A percentile compares a stretch with the other conserved stretches of the same genome.
These are phyloP conservation scores for Pouteria glomerata DNA, from an alignment of 148 eudicot species.

Conservation along the genomic window DNA sequence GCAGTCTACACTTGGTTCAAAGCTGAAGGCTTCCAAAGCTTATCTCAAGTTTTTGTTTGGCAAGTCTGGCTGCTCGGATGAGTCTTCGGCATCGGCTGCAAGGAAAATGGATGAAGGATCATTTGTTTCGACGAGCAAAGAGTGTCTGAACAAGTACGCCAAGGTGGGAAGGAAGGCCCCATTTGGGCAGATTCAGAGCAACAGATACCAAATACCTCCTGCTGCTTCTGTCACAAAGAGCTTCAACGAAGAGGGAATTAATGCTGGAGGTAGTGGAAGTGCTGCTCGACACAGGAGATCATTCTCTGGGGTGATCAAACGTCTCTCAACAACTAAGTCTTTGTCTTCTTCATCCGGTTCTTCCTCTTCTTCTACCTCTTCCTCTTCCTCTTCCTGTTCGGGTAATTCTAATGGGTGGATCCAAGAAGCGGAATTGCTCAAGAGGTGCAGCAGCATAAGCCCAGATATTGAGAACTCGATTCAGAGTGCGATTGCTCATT, in stretches of 20 bases:
- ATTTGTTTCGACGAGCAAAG: conserved; percentile 2
- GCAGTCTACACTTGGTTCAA: too few species aligned
- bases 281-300: conserved; percentile 66
- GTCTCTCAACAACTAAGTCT: conserved; percentile 32
- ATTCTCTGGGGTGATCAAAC: conserved; percentile 66
- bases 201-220: too few species aligned
- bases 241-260: conserved; percentile 19
- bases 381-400: conserved; percentile 31
- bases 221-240: too few species aligned
- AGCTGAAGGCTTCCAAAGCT: conserved; percentile 38
- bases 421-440: conserved; percentile 22
- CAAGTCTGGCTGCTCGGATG: too few species aligned
- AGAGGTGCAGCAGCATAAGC: conserved; percentile 43
- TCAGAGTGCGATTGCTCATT: conserved; percentile 86
- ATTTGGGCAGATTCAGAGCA: conserved; percentile 22
- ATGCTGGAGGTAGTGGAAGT: conserved; percentile 30
- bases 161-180: conserved; percentile 20
- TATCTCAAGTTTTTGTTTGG: conserved; percentile 49
- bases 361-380: too few species aligned
- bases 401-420: conserved; percentile 24
- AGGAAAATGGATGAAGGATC: conserved; percentile 15
- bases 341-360: too few species aligned
- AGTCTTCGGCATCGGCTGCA: too few species aligned
- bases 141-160: conserved; percentile 15
- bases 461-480: conserved; percentile 65